phyloP scores from a whole-genome alignment of 345 rosid species.

The Citrus mangshanensis region DNA sequence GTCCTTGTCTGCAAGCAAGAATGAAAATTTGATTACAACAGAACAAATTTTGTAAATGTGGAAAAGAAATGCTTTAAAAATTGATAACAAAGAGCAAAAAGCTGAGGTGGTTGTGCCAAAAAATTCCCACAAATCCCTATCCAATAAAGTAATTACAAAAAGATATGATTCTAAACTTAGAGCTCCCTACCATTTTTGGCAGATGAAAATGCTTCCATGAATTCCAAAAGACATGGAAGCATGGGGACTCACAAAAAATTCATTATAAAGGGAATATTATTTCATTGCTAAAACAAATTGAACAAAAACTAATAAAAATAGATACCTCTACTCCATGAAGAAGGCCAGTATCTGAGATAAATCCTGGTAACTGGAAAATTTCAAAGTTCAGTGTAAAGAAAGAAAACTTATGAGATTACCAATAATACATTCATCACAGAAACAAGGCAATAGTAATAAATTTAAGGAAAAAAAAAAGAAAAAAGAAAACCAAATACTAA shows the following conservation, averaged over 20 bases:
- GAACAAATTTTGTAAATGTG: neutral
- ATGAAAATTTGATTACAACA: neutral
- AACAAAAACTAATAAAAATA: neutral
- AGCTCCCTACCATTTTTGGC: neutral
- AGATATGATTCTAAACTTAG: neutral
- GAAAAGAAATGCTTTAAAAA: neutral
- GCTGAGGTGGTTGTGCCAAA: neutral
- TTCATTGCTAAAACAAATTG: neutral
- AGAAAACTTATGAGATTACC: conserved; percentile 3
- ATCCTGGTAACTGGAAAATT: conserved; percentile 78
- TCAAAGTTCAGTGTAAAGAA: conserved; percentile 9
- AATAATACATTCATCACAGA: neutral
- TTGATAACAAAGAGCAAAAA: neutral
- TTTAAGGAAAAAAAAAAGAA: neutral
- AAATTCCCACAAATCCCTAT: neutral
- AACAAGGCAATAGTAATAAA: neutral
- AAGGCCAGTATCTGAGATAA: conserved; percentile 77
- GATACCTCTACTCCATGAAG: conserved; percentile 96
- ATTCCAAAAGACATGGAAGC: neutral
- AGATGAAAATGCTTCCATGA: neutral
- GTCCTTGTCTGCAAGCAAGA: conserved; percentile 69
- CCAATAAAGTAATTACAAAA: neutral
- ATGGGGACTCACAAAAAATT: neutral
- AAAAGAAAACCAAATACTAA: neutral
- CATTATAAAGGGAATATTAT: neutral